Evolutionary conservation across 2,329 filamentous ascomycete species (phyloP).

Genomic region (Colletotrichum echinochloae): DNA sequence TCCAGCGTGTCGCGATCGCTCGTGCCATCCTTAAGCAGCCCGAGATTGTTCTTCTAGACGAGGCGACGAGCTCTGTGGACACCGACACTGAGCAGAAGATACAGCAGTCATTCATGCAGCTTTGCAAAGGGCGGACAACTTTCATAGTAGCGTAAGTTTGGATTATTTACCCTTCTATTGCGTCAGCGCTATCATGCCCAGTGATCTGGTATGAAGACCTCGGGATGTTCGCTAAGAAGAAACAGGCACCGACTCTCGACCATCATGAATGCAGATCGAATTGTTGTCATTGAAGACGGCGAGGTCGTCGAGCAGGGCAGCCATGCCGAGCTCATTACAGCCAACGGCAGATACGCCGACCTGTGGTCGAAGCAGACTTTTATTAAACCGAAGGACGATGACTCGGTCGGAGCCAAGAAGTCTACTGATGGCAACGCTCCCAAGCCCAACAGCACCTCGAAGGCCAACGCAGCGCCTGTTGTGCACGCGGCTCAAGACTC

Average conservation of each 20-base stretch:
- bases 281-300: conserved; percentile 74
- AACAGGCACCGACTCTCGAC: conserved; percentile 75
- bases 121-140: conserved; percentile 72
- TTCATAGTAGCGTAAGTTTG: conserved; percentile 72
- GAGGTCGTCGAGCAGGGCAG: conserved; percentile 72
- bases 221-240: neutral
- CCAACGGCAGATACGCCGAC: conserved; percentile 71
- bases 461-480: conserved; percentile 49
- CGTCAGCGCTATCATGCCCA: too few species aligned
- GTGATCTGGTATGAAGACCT: neutral
- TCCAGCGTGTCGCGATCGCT: conserved; percentile 76
- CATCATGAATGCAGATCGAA: conserved; percentile 75
- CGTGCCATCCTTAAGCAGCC: conserved; percentile 80
- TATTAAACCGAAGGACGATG: conserved; percentile 59
- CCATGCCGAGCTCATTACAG: conserved; percentile 68
- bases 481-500: conserved; percentile 37
- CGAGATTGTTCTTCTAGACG: conserved; percentile 81
- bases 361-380: conserved; percentile 75
- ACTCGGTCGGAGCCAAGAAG: conserved; percentile 1
- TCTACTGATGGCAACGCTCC: conserved; percentile 52
- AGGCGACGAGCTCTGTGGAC: conserved; percentile 82
- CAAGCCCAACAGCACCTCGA: conserved; percentile 51
- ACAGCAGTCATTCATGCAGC: conserved; percentile 68
- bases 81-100: conserved; percentile 77
- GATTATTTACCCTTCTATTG: neutral